Evolutionary conservation across 2,329 filamentous ascomycete species (phyloP), one percentile per base, ranked within the genome.

Genomic region (Colletotrichum sp.): DNA sequence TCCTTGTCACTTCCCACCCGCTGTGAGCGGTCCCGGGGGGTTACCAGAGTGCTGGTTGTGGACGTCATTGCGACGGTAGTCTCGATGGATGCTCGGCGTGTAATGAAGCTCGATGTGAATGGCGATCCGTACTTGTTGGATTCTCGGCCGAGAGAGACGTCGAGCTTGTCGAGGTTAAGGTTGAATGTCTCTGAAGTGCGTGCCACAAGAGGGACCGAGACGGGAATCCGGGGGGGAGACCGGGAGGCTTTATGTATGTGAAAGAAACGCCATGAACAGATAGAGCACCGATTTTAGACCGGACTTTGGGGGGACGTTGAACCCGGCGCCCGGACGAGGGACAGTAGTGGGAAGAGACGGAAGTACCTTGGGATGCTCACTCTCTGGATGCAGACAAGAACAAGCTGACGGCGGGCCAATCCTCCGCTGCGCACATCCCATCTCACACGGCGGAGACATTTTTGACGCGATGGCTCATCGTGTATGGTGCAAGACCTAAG

Each of bases 281-380:
- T 24, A 65, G 28, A 36, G 30, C 28, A 52, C 44, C 44, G 44
- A 52, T 52, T 60, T 6, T 52, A 30, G 44, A 32, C 69, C 74
- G 70, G 74, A 76, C 26, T 76, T 74, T 74, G 70, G 44, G 59
- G 30, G 30, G 26, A 26, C 60, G 59, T 69, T 76, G 70, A 74
- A 59, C 26, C 74, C 70, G 74, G 36, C 34, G 70, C 65, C 74
- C 59, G 74, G 28, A 49, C 28, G 36, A 52, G 52, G 34, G n/a
- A 30, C 67, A 55, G 32, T 60, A 44, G 16, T 30, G 71, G 44
- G 72, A 52, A 52, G 44, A 52, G 44, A 52, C n/a, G 44, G 44
- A 52, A 52, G 44, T 52, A 52, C 44, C 44, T 52, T 52, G 3
- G n/a, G n/a, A 21, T 21, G 36, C 57, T 30, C 28, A 60, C 13